Base-by-base conservation (phyloP, 192 early-diverging fungal genomes). In the Rhizophagus prolifer region DNA sequence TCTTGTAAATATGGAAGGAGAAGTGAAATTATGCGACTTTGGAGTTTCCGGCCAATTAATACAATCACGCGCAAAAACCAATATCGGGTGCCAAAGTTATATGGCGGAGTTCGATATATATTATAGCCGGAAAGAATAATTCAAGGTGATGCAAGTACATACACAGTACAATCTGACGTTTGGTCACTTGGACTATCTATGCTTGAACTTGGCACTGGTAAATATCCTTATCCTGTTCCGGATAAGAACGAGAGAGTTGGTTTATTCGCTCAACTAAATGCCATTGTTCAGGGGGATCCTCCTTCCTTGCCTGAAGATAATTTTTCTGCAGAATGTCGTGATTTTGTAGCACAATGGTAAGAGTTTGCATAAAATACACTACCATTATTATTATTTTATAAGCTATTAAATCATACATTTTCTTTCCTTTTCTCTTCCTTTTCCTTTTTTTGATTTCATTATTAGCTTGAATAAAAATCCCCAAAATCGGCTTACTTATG, bases 1-100 rank as follows among this genome's bases (percentile, higher is more conserved):
- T 9, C 82, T 98, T 46, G 89, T 95, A 34, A 97, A 97, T 82
- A 81, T 82, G 25, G 80, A 86, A 73, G 97, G 97, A 72, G 89
- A 97, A 72, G 92, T 98, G 46, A 98, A 97, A 83, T 84, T 98
- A 36, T 95, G 94, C 84, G 97, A 98, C 81, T 98, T 98, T 87
- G 97, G 97, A 65, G 96, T 98, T 0, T 95, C 94, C 21, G 95
- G 95, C 36, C 91, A 97, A 80, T 84, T 96, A 30, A 89, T 88
- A 47, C 90, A 94, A 79, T 97, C 94, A 14, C 82, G 95, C 80
- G 97, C 96, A 50, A 95, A 94, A 81, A 98, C 95, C 2, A 92
- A 96, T 79, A 92, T 96, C 58, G 97, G 96, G 16, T 96, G 94
- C 75, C 94, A 97, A 82, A 93, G 91, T 80, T 97, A 97, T 79